These are phyloP conservation scores for Sarocladium strictum DNA, from an alignment of 2,329 filamentous ascomycete species.

Conservation along the genomic window DNA sequence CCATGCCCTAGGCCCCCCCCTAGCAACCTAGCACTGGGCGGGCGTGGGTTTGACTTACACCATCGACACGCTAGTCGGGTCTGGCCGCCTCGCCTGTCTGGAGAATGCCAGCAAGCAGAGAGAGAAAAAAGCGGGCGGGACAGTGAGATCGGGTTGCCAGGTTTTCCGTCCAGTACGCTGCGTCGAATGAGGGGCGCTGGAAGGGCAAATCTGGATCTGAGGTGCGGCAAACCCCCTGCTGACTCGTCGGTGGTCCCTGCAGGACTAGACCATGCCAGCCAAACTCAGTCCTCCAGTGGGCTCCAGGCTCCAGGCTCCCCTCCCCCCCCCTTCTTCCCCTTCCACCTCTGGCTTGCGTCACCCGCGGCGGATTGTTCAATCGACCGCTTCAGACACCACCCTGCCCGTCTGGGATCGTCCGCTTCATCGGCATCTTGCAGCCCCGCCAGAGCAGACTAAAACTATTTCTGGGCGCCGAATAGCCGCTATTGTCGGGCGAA, in stretches of 20 bases:
- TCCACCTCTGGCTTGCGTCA: neutral
- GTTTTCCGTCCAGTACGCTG: too few species aligned
- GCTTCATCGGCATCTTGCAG: neutral
- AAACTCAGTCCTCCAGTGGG: neutral
- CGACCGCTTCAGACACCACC: too few species aligned
- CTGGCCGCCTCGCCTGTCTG: neutral
- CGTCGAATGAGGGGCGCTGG: too few species aligned
- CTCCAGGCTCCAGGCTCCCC: neutral
- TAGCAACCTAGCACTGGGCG: too few species aligned
- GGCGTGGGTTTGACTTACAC: neutral
- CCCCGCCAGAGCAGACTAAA: neutral
- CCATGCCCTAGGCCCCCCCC: too few species aligned
- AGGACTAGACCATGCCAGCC: neutral
- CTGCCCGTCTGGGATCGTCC: neutral
- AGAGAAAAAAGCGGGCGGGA: neutral
- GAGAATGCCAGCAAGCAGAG: too few species aligned
- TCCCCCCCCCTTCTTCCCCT: too few species aligned
- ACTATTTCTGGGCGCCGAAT: neutral
- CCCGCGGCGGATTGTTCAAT: too few species aligned
- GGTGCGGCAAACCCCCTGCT: neutral
- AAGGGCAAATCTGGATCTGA: neutral
- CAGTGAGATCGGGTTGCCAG: too few species aligned
- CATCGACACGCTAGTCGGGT: neutral
- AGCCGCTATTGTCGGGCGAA: constrained; percentile 1
- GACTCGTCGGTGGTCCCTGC: neutral